Percentiles rank a stretch among this genome's conserved stretches.
Evolutionary conservation across 148 eudicot genomes (phyloP).

Genomic region (Fagopyrum esculentum): DNA sequence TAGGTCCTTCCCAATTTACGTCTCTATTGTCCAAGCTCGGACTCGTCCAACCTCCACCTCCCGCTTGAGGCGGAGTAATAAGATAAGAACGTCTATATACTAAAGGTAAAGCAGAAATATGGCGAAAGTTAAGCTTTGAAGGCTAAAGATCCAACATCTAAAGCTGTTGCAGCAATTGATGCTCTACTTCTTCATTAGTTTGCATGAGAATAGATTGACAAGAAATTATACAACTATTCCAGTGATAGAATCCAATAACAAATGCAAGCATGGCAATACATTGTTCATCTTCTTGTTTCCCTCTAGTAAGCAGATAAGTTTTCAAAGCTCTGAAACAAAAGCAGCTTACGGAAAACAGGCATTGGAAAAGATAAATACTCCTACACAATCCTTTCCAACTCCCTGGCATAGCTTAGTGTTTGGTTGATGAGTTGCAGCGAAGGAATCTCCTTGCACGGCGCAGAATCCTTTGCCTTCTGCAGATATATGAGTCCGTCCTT

Average conservation of each 20-base stretch:
- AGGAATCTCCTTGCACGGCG: constrained; percentile 89
- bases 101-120: background rate
- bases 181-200: background rate
- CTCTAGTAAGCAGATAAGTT: constrained; percentile 1
- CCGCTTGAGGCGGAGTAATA: too few species aligned
- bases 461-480: constrained; percentile 75
- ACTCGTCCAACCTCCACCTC: too few species aligned
- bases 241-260: background rate
- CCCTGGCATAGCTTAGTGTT: constrained; percentile 91
- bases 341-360: background rate
- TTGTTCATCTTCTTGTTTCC: background rate
- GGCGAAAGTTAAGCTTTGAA: background rate
- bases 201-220: background rate
- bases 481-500: constrained; percentile 59
- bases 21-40: too few species aligned
- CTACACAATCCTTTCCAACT: constrained; percentile 88
- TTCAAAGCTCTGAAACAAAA: background rate
- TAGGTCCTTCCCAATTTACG: too few species aligned
- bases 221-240: background rate
- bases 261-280: background rate
- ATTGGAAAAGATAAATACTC: background rate
- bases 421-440: constrained; percentile 85
- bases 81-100: too few species aligned
- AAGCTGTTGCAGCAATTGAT: background rate
- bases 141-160: background rate